phyloP scores from a whole-genome alignment of 2,329 filamentous ascomycete species.

The Leptographium flavum region DNA sequence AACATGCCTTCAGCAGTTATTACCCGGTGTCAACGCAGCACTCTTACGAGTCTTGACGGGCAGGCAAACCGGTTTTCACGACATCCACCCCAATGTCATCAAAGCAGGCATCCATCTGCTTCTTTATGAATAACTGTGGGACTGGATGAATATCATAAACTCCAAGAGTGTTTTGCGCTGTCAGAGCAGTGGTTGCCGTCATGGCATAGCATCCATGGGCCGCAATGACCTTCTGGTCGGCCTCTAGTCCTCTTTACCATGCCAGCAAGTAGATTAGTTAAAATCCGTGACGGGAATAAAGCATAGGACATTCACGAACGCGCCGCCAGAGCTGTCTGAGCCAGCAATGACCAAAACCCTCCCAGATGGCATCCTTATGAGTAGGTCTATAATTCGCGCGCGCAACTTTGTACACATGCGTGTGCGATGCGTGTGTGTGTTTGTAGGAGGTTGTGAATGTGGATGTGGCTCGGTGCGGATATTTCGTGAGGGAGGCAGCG shows the following conservation, averaged over 20 bases:
- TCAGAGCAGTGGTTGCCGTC: constrained; percentile 88
- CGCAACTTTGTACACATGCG: neutral
- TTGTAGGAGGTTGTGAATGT: no score
- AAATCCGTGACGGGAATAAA: neutral
- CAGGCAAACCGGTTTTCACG: constrained; percentile 66
- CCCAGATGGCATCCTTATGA: constrained; percentile 14
- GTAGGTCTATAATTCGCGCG: neutral
- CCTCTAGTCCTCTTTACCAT: constrained; percentile 64
- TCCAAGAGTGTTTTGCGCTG: constrained; percentile 85
- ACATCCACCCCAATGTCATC: constrained; percentile 80
- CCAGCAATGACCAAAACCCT: constrained; percentile 72
- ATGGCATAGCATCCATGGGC: constrained; percentile 91
- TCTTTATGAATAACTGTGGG: constrained; percentile 63
- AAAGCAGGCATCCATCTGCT: constrained; percentile 74
- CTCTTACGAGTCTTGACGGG: neutral
- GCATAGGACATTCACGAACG: constrained; percentile 38
- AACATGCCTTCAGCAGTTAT: constrained; percentile 53
- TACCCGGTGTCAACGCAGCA: neutral
- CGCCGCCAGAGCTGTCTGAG: constrained; percentile 82
- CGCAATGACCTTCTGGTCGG: constrained; percentile 87
- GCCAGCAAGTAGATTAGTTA: neutral
- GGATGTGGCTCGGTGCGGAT: no score
- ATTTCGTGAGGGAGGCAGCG: neutral
- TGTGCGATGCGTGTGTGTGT: neutral
- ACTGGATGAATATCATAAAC: constrained; percentile 70